Conservation (phyloP, 179 eudicot species). For the Camellia oleifera region DNA sequence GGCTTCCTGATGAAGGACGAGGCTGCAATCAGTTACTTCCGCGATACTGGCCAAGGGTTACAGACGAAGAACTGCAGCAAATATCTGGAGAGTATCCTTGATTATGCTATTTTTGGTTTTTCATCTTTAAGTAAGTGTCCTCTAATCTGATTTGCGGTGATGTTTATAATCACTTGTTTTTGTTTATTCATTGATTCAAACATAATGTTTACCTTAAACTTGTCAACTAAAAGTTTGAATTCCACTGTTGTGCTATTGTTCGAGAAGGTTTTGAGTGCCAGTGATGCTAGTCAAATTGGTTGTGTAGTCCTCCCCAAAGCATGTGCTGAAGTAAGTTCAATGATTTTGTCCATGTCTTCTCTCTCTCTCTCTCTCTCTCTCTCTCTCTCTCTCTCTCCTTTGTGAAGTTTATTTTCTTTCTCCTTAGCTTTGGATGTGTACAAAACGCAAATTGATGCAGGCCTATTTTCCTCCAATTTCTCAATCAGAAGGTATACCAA, state of each 20-base stretch:
- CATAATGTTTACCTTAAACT: slow-evolving; percentile 23
- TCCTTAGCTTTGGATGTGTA: not conserved
- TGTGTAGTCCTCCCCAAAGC: slow-evolving; percentile 83
- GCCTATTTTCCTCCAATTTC: slow-evolving; percentile 71
- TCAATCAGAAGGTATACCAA: slow-evolving; percentile 71
- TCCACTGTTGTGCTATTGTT: slow-evolving; percentile 65
- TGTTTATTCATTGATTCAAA: slow-evolving; percentile 9
- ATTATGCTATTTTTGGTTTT: not conserved
- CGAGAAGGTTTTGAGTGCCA: slow-evolving; percentile 80
- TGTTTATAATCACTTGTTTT: not conserved
- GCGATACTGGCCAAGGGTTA: slow-evolving; percentile 95
- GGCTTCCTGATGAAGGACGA: slow-evolving; percentile 91
- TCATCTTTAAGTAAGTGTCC: not conserved
- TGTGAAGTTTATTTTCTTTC: slow-evolving; percentile 1
- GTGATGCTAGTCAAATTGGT: slow-evolving; percentile 82
- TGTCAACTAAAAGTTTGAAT: slow-evolving; percentile 38
- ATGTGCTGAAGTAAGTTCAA: slow-evolving; percentile 66
- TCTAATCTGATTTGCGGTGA: not conserved
- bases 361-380: not conserved
- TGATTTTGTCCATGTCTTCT: not conserved
- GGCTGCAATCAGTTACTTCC: slow-evolving; percentile 39
- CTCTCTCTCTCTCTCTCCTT: not conserved
- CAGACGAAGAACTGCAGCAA: slow-evolving; percentile 93
- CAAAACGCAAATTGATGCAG: slow-evolving; percentile 35
- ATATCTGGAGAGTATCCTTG: slow-evolving; percentile 97